Base-by-base conservation (phyloP, 129 eudicot genomes). In the sunflower (Helianthus annuus) region DNA sequence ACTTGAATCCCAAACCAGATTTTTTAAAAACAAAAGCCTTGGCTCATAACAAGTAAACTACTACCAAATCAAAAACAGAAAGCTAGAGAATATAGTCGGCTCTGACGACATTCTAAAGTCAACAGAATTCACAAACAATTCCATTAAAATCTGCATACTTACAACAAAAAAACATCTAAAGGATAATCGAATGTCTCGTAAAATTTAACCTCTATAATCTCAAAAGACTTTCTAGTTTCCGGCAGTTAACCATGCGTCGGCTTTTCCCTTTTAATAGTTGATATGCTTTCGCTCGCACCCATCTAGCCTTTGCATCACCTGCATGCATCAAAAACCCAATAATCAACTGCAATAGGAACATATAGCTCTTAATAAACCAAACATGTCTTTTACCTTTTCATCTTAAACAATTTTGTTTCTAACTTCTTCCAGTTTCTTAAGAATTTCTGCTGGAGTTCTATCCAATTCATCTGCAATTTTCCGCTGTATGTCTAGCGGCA, bases 391-490 rank as follows among this genome's bases (percentile, higher is more conserved):
- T 19, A 79, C 79, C 87, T 71, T 83, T 34, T 79, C 17, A 57
- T 60, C 56, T 83, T 86, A 94, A 63, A 94, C 91, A 53, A 90
- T 94, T 72, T 94, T 94, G 64, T 94, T 94, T 65, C 97, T 81
- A 51, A 94, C 84, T 73, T 94, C 99, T 88, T 94, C 99, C 46
- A 90, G 88, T 58, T 85, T 94, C 75, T 87, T 94, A 81, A 94
- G 74, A 69, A 94, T 94, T 84, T 94, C 99, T 22, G 83, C 97
- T n/a, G 98, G 98, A 24, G 97, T 90, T 68, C 96, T 86, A 70
- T 94, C 99, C 86, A 90, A 78, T 81, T 94, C 99, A 79, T 90
- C 99, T 1, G 97, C 96, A 42, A 94, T 94, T 76, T 90, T 94
- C 76, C 96, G 81, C 69, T 94, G 99, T 81, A 84, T 11, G 48